Base-by-base conservation (phyloP, 371 early-diverging fungal genomes). In the Circinella umbellata region DNA sequence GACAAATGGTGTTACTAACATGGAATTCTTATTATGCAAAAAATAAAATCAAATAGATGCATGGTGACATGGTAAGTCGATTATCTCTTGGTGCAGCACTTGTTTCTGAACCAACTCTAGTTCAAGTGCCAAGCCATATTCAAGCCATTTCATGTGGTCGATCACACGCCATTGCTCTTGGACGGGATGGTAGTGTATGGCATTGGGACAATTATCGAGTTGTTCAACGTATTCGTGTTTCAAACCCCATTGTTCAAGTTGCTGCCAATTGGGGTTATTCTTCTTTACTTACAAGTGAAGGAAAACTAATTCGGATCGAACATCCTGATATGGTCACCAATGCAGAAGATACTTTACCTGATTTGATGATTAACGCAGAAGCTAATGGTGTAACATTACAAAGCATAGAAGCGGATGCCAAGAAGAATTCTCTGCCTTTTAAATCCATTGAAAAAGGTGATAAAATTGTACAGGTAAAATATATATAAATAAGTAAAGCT, bases 81-180 rank as follows among this genome's bases (percentile, higher is more conserved):
- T 13, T 11, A 17, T 67, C 66, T 4, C 35, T 67, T 39, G 75
- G 71, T 17, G 51, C 59, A 14, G 35, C 36, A 35, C 63, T 35
- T 55, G 63, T 73, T 13, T 34, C 46, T 10, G 46, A 60, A 35
- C 74, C 74, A 18, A 61, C 61, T 3, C 55, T 47, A n/a, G 64
- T 75, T 4, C 62, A 63, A 27, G 34, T 75, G 48, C 75, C 75
- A 36, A 48, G 37, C 7, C 57, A 51, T 0, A 59, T 75, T 11
- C 59, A 11, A 15, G 34, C 72, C 11, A 27, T 72, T 17, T 71
- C 81, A 0, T 75, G 77, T 18, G 85, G 85, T 11, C 70, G 85
- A 49, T 69, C 71, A 3, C 85, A 84, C 64, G 82, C 77, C 11
- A 74, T 84, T 54, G 80, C 78, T 0, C 66, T 84, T 10, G 81